phyloP scores from a whole-genome alignment of 495 filamentous ascomycete genomes.

The Aspergillus campestris region DNA sequence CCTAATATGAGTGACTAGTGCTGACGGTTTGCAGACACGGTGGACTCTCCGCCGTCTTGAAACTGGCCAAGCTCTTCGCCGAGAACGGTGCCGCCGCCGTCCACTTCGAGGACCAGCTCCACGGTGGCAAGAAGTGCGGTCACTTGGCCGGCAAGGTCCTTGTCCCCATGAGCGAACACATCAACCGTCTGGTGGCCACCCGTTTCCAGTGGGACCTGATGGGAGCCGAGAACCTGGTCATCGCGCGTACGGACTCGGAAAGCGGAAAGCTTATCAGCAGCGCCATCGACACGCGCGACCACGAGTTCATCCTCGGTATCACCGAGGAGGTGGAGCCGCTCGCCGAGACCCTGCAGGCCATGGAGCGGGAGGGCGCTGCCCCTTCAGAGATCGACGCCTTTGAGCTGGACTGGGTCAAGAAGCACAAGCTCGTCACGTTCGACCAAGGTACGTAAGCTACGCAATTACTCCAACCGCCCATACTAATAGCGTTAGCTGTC shows the following conservation, averaged over 20 bases:
- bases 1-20: background rate
- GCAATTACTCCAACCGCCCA: background rate
- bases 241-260: constrained; percentile 92
- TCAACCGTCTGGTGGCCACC: constrained; percentile 85
- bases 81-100: constrained; percentile 95
- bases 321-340: constrained; percentile 64
- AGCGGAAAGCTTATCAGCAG: constrained; percentile 84
- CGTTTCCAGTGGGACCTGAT: constrained; percentile 98
- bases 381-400: constrained; percentile 74
- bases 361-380: constrained; percentile 72
- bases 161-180: constrained; percentile 89
- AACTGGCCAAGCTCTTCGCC: constrained; percentile 97
- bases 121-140: constrained; percentile 97
- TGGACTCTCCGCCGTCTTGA: constrained; percentile 84
- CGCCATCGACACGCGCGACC: constrained; percentile 85
- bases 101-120: constrained; percentile 95
- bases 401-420: constrained; percentile 85
- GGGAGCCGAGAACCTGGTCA: constrained; percentile 88
- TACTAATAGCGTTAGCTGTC: constrained; percentile 45
- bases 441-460: constrained; percentile 59
- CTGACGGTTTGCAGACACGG: constrained; percentile 46
- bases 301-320: constrained; percentile 91
- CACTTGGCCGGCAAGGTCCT: constrained; percentile 95
- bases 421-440: constrained; percentile 78
- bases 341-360: constrained; percentile 80